phyloP scores from a whole-genome alignment of 1,284 basidiomycete species.

The Schizophyllum amplum region DNA sequence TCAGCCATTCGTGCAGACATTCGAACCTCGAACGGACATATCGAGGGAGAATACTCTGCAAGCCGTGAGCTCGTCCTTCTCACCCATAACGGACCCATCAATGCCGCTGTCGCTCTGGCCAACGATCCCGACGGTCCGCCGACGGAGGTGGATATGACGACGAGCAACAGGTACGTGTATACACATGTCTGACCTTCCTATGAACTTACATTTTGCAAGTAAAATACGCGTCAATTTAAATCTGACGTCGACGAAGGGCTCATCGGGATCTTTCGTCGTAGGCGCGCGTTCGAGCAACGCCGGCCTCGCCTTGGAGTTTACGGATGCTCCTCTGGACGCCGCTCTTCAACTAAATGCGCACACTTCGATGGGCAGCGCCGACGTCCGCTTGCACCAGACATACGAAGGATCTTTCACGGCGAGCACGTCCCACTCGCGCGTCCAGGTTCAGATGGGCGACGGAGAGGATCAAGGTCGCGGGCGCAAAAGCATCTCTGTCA shows the following conservation, averaged over 20 bases:
- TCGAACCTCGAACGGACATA: constrained; percentile 24
- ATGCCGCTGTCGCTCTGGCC: constrained; percentile 24
- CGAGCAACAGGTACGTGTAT: constrained; percentile 30
- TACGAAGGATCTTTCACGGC: constrained; percentile 6
- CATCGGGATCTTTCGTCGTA: constrained; percentile 4
- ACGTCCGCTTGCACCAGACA: background rate
- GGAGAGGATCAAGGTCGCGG: constrained; percentile 1
- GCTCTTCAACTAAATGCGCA: constrained; percentile 1
- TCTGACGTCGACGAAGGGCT: constrained; percentile 1
- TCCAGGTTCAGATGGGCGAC: background rate
- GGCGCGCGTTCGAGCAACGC: background rate
- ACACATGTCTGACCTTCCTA: no score
- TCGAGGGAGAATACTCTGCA: constrained; percentile 34
- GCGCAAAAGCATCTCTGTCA: background rate
- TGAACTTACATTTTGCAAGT: background rate
- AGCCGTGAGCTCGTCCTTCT: constrained; percentile 25
- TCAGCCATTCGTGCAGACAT: constrained; percentile 25
- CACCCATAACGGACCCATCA: constrained; percentile 30
- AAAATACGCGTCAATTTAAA: constrained; percentile 2
- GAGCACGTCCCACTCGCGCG: background rate
- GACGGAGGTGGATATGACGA: constrained; percentile 20
- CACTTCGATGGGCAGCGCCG: constrained; percentile 1
- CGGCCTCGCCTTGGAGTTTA: background rate
- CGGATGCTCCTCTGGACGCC: background rate
- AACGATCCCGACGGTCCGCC: constrained; percentile 19